phyloP scores from a whole-genome alignment of 1,284 basidiomycete genomes.

The Ustanciosporium gigantosporum region DNA sequence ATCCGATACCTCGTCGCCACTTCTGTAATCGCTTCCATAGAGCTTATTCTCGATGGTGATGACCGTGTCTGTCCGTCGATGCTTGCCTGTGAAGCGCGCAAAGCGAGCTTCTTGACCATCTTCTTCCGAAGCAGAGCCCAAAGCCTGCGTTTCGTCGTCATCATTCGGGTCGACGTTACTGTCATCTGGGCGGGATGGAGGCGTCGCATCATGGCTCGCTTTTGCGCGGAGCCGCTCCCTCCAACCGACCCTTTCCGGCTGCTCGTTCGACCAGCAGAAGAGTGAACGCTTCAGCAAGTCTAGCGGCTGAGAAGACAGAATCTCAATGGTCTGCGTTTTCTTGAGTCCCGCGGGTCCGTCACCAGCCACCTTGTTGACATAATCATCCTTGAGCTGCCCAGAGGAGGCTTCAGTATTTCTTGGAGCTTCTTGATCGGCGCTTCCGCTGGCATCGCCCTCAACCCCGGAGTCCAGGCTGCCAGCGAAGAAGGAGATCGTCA shows the following conservation, averaged over 20 bases:
- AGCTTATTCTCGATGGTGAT: constrained; percentile 23
- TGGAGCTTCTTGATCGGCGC: not conserved
- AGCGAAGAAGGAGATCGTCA: constrained; percentile 25
- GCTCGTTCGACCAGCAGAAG: constrained; percentile 34
- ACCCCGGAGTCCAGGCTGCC: constrained; percentile 8
- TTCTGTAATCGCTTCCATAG: constrained; percentile 9
- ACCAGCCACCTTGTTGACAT: constrained; percentile 26
- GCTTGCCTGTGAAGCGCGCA: constrained; percentile 19
- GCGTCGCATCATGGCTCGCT: not conserved
- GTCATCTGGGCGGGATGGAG: not conserved
- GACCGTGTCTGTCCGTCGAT: constrained; percentile 19
- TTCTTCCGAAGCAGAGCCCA: no score
- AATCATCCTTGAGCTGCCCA: constrained; percentile 15
- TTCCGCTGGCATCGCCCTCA: constrained; percentile 1
- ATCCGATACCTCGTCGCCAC: constrained; percentile 7
- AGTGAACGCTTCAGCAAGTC: constrained; percentile 10
- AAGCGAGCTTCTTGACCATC: constrained; percentile 3
- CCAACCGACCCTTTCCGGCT: constrained; percentile 28
- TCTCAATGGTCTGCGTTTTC: constrained; percentile 26
- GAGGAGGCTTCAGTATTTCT: not conserved
- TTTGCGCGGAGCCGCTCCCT: constrained; percentile 5
- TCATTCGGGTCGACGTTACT: not conserved
- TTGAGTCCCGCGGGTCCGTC: constrained; percentile 30
- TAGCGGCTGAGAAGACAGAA: constrained; percentile 23
- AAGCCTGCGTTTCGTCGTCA: not conserved